phyloP scores from a whole-genome alignment of 2,329 filamentous ascomycete species.

The Aspergillus ochraceus region DNA sequence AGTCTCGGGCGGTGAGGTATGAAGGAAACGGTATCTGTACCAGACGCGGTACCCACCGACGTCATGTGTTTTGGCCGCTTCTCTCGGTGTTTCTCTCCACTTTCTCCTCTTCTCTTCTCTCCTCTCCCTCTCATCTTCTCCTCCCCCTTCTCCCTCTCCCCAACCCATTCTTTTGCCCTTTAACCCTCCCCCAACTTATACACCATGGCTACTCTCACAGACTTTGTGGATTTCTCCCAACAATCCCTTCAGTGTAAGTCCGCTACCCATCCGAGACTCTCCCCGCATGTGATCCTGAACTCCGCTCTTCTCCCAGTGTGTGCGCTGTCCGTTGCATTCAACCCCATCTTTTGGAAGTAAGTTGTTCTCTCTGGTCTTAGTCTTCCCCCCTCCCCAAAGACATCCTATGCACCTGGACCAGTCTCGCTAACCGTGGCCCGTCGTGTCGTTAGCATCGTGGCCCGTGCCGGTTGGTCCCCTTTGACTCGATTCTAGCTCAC shows the following conservation, averaged over 20 bases:
- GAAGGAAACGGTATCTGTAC: too few relatives aligned
- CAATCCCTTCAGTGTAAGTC: constrained; percentile 64
- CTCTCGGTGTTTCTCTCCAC: not conserved
- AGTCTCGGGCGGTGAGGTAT: too few relatives aligned
- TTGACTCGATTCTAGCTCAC: constrained; percentile 9
- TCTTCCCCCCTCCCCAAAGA: too few relatives aligned
- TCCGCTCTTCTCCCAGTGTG: constrained; percentile 60
- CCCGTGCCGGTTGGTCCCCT: constrained; percentile 66
- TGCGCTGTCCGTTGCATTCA: constrained; percentile 81
- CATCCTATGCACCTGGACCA: too few relatives aligned
- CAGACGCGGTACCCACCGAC: constrained; percentile 1
- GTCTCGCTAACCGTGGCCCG: not conserved
- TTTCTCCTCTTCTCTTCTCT: constrained; percentile 2
- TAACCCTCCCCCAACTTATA: not conserved
- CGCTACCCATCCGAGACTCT: constrained; percentile 6
- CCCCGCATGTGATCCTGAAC: constrained; percentile 32
- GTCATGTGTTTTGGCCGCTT: constrained; percentile 13
- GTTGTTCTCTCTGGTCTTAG: constrained; percentile 36
- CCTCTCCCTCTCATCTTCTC: not conserved
- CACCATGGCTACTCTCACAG: constrained; percentile 35
- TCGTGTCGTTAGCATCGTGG: constrained; percentile 64
- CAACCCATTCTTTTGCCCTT: constrained; percentile 3
- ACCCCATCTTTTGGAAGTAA: constrained; percentile 99
- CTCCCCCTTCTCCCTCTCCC: constrained; percentile 6
- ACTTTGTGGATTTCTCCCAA: constrained; percentile 64